A percentile compares a stretch with the other conserved stretches of the same genome.
These are phyloP conservation scores for Naganishia cerealis DNA, from an alignment of 1,284 basidiomycete species.

Conservation along the genomic window DNA sequence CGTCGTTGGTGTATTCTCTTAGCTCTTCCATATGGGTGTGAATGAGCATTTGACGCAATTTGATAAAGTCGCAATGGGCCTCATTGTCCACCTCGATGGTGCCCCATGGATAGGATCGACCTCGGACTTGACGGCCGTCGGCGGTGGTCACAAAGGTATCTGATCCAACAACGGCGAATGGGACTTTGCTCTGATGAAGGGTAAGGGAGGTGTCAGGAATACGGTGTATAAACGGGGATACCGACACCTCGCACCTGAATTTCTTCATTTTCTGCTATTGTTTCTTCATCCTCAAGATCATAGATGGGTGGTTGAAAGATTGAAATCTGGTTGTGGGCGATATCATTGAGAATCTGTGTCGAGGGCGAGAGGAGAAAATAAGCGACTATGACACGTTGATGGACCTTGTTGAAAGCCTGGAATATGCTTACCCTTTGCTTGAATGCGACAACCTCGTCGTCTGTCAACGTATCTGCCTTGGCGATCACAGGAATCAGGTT, in stretches of 20 bases:
- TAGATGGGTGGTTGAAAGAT: constrained; percentile 95
- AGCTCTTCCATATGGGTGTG: constrained; percentile 98
- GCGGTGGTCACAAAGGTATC: constrained; percentile 74
- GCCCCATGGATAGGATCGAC: constrained; percentile 93
- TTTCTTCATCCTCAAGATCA: constrained; percentile 96
- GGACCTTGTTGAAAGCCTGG: not conserved
- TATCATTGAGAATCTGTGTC: constrained; percentile 78
- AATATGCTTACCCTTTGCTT: constrained; percentile 72
- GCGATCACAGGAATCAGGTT: constrained; percentile 96
- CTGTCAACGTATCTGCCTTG: constrained; percentile 81
- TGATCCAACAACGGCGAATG: constrained; percentile 93
- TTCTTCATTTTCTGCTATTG: constrained; percentile 88
- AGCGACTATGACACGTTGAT: not conserved
- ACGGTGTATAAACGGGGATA: not conserved
- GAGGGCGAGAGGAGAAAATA: not conserved
- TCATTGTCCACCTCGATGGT: constrained; percentile 97
- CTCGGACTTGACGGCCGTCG: constrained; percentile 85
- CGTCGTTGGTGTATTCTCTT: constrained; percentile 87
- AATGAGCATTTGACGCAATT: constrained; percentile 96
- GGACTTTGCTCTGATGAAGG: constrained; percentile 73
- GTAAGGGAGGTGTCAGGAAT: not conserved
- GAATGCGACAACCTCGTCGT: constrained; percentile 87
- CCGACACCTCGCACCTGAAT: constrained; percentile 64
- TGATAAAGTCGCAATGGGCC: constrained; percentile 96
- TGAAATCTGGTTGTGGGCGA: constrained; percentile 86